These are phyloP conservation scores for Eragrostis curvula DNA, from an alignment of 176 grass and related monocot species.

Conservation along the genomic window DNA sequence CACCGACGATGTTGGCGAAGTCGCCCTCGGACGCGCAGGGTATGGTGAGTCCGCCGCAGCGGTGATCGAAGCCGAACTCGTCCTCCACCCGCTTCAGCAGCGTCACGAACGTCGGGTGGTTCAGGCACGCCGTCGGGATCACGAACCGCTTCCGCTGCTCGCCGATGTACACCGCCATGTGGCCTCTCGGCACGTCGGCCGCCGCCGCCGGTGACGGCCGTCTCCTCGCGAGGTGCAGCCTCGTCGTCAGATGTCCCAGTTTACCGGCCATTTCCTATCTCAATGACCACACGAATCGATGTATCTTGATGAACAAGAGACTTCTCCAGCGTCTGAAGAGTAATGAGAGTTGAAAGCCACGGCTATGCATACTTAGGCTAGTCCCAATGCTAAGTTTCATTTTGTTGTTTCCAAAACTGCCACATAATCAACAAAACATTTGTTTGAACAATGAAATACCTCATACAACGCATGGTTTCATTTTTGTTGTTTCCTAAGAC, in stretches of 20 bases:
- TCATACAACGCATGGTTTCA: too few relatives aligned
- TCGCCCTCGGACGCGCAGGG: slow-evolving; percentile 49
- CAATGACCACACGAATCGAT: too few relatives aligned
- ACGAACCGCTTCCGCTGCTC: slow-evolving; percentile 56
- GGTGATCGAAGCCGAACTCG: slow-evolving; percentile 70
- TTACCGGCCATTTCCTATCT: slow-evolving; percentile 60
- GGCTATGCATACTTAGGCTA: too few relatives aligned
- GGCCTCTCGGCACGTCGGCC: slow-evolving; percentile 51
- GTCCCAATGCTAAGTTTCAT: too few relatives aligned
- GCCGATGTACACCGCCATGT: slow-evolving; percentile 66
- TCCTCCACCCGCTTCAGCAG: too few relatives aligned
- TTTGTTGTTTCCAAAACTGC: too few relatives aligned
- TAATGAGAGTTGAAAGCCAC: too few relatives aligned
- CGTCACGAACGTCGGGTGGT: slow-evolving; percentile 54
- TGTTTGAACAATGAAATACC: too few relatives aligned
- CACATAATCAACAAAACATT: too few relatives aligned
- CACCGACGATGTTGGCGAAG: slow-evolving; percentile 37
- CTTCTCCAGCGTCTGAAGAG: too few relatives aligned
- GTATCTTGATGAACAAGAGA: too few relatives aligned
- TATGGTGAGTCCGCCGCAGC: slow-evolving; percentile 51
- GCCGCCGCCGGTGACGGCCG: not conserved
- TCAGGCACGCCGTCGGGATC: slow-evolving; percentile 57
- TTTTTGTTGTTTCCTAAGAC: too few relatives aligned
- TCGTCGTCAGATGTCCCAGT: slow-evolving; percentile 52
- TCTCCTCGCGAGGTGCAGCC: slow-evolving; percentile 42